Evolutionary conservation across 805 yeast species (phyloP), one percentile per base, ranked within the genome.

Genomic region (Komagataella pseudopastoris): DNA sequence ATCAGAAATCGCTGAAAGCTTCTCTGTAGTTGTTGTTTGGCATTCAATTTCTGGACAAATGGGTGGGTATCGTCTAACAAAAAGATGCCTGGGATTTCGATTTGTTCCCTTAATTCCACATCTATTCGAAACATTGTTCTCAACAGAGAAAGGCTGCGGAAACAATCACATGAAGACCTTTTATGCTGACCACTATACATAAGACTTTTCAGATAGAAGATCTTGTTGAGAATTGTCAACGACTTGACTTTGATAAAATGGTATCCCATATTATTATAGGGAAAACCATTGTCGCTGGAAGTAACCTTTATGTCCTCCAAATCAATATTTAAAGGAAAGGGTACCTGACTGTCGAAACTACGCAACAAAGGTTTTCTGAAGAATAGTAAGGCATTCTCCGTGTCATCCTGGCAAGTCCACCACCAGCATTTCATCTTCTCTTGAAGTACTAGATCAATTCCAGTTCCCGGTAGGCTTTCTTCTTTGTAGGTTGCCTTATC

Each of bases 401-500:
- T 46, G 20, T 50, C 52, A 43, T 50, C 49, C 16, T 17, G 17
- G 18, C 49, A 50, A 16, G 47, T 24, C 45, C 20, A n/a, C 52
- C 52, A 50, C 52, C 52, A 50, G 49, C 23, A 30, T 36, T n/a
- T 24, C 46, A 23, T 45, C 23, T 30, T 23, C 8, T 45, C 44
- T n/a, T 45, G 44, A 10, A 43, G 17, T 10, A 22, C 14, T 36
- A 46, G 20, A 23, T 50, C 51, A n/a, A 50, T 17, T 14, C 30
- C 24, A 16, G n/a, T 17, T 6, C 23, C 17, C 4, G 51, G 47
- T 23, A 45, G 47, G 7, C n/a, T 14, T 23, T 45, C 47, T 7
- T 18, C 47, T 18, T 45, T 45, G 23, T 45, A 45, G 10, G 10
- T 30, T 10, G 39, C 39, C 14, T 8, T 30, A 30, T 30, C 14